A percentile compares a stretch with the other conserved stretches of the same genome.
phyloP scores from a whole-genome alignment of 495 filamentous ascomycete genomes.

The Daldinia bambusicola region DNA sequence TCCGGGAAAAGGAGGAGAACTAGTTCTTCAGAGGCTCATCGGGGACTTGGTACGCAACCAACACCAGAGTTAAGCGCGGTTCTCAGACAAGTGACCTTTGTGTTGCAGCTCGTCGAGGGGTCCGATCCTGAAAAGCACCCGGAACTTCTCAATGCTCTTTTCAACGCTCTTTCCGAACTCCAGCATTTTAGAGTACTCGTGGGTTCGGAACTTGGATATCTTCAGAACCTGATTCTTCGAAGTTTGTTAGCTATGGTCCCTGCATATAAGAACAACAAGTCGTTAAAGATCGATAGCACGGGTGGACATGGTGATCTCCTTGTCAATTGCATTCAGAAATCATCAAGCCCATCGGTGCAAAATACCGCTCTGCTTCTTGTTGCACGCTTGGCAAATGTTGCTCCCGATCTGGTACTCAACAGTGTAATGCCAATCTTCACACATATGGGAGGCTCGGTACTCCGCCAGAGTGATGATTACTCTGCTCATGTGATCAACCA shows the following conservation, averaged over 20 bases:
- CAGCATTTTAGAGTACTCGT: slow-evolving; percentile 79
- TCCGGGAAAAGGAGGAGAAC: slow-evolving; percentile 80
- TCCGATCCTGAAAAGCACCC: slow-evolving; percentile 77
- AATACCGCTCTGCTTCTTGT: slow-evolving; percentile 91
- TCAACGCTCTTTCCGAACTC: slow-evolving; percentile 82
- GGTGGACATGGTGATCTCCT: slow-evolving; percentile 86
- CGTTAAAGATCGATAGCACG: slow-evolving; percentile 73
- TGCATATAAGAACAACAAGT: slow-evolving; percentile 68
- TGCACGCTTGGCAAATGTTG: slow-evolving; percentile 80
- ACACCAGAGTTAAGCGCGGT: slow-evolving; percentile 66
- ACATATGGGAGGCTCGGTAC: slow-evolving; percentile 89
- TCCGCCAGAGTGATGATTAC: slow-evolving; percentile 92
- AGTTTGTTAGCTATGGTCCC: slow-evolving; percentile 83
- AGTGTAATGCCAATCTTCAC: slow-evolving; percentile 99
- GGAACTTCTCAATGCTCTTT: slow-evolving; percentile 78
- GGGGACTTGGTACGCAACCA: slow-evolving; percentile 49
- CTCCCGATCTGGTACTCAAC: slow-evolving; percentile 88
- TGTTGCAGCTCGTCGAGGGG: slow-evolving; percentile 86
- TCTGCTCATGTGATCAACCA: slow-evolving; percentile 91
- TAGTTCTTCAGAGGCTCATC: slow-evolving; percentile 68
- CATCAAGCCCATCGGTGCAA: slow-evolving; percentile 87
- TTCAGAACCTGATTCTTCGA: slow-evolving; percentile 80
- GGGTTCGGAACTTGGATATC: slow-evolving; percentile 81
- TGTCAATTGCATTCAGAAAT: slow-evolving; percentile 89
- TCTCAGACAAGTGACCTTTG: slow-evolving; percentile 80